These are phyloP conservation scores for Eimeria praecox DNA, from an alignment of 169 alveolate species.

Conservation along the genomic window DNA sequence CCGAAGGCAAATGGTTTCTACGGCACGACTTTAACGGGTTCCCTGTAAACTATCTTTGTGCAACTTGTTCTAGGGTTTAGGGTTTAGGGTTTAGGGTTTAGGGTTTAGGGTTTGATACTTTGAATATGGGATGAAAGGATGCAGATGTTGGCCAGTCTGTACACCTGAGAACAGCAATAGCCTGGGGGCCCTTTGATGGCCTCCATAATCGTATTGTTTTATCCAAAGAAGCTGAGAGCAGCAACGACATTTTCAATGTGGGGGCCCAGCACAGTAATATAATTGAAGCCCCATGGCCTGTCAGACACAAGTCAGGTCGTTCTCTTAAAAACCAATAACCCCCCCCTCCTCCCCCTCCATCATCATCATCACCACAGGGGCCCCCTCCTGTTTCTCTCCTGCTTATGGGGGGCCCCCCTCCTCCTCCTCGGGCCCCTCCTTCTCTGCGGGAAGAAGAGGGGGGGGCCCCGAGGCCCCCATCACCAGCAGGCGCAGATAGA, in stretches of 20 bases:
- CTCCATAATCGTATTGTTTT: conserved; percentile 78
- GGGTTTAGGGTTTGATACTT: conserved; percentile 52
- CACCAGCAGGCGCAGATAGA: neutral
- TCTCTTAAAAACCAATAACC: conserved; percentile 41
- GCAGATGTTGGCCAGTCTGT: conserved; percentile 80
- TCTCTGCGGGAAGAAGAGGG: neutral
- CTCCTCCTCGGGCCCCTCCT: too few species aligned
- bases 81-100: neutral
- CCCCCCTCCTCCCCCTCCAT: neutral
- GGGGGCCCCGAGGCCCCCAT: conserved; percentile 54
- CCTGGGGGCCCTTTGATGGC: conserved; percentile 59
- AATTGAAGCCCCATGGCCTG: conserved; percentile 76
- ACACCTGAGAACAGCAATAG: conserved; percentile 77
- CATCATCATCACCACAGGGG: too few species aligned
- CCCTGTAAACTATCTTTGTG: too few species aligned
- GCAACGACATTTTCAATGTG: neutral
- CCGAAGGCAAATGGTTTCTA: too few species aligned
- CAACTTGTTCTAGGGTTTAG: conserved; percentile 22
- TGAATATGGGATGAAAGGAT: conserved; percentile 75
- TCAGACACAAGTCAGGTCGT: conserved; percentile 60
- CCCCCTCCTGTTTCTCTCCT: too few species aligned
- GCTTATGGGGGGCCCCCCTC: neutral
- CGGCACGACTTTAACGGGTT: too few species aligned
- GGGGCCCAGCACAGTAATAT: conserved; percentile 77
- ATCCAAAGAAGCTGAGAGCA: conserved; percentile 49